Conservation (phyloP, 2,329 filamentous ascomycete genomes). For the Akanthomyces muscarius region DNA sequence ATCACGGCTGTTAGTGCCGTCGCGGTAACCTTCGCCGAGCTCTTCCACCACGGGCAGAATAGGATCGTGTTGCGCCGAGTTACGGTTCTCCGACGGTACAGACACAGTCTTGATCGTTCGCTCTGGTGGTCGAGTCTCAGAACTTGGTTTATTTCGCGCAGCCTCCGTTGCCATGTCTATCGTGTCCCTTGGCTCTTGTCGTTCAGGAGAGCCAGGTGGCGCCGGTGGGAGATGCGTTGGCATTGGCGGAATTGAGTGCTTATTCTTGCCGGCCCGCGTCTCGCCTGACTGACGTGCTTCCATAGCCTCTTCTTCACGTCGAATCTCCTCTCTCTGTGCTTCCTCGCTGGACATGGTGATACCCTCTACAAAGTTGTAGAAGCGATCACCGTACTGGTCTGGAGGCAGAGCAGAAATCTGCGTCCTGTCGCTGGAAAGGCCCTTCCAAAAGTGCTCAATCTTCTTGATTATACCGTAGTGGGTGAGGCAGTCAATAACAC, state of each 20-base stretch:
- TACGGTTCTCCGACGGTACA: conserved; percentile 35
- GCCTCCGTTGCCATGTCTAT: conserved; percentile 39
- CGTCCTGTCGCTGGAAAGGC: conserved; percentile 73
- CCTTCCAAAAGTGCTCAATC: conserved; percentile 96
- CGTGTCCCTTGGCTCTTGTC: conserved; percentile 38
- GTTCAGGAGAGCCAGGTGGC: conserved; percentile 30
- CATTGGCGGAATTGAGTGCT: conserved; percentile 38
- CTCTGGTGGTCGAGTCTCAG: conserved; percentile 54
- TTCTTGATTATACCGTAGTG: conserved; percentile 95
- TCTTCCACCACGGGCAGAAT: conserved; percentile 84
- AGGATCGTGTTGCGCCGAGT: conserved; percentile 53
- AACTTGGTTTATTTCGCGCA: conserved; percentile 30
- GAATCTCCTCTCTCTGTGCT: conserved; percentile 60
- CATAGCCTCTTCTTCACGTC: conserved; percentile 58
- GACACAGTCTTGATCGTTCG: conserved; percentile 48
- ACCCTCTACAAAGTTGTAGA: conserved; percentile 84
- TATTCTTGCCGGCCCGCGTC: conserved; percentile 36
- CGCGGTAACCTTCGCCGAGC: conserved; percentile 67
- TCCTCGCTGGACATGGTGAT: conserved; percentile 90
- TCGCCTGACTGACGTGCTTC: conserved; percentile 33
- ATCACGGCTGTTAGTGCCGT: conserved; percentile 40
- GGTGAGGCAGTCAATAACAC: conserved; percentile 96
- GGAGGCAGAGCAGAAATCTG: conserved; percentile 93
- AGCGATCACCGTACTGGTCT: conserved; percentile 86
- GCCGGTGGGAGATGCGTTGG: conserved; percentile 44